Evolutionary conservation across 2,329 filamentous ascomycete species (phyloP), one percentile per base, ranked within the genome.

Genomic region (Penicillium sp.): DNA sequence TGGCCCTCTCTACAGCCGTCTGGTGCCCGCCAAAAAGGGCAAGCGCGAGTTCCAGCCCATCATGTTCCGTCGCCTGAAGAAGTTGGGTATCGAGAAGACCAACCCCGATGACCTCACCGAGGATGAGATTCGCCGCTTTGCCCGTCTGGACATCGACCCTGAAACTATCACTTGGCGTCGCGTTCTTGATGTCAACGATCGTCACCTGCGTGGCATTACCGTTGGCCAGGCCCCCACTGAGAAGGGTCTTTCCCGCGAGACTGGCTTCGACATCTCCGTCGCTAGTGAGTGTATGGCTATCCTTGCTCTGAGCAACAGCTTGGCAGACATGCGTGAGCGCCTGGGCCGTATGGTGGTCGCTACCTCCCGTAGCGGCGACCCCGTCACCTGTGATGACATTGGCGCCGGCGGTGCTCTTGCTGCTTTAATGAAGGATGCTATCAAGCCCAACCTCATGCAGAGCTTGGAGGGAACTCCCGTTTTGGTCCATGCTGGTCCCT

Each of bases 391-490:
- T 70, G 95, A 99, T 71, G 95, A 99, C 71, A 86, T 99, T 68
- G 95, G 95, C 65, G 91, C 88, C 21, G 93, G 93, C 53, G 95
- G 95, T 68, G 95, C 95, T 50, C 81, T 99, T 63, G 92, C 95
- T 44, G 93, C 93, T 29, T 82, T 99, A 68, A 97, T 99, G 90
- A 95, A 90, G 79, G 95, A 99, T 76, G 93, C 95, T 55, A 96
- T 98, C 79, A 99, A 99, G 83, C 95, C 95, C 58, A 99, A 97
- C 79, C 81, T 99, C 63, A 98, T 99, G 95, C 95, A 99, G 77
- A 96, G 91, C 29, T 82, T 99, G 52, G 95, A 99, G 75, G 95
- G 95, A 27, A 99, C 95, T 8, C 95, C 95, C 0, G 95, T 98
- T 3, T 96, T 99, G 71, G 95, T 99, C 14, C 95, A 99, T 71